Evolutionary conservation across 805 yeast species (phyloP), one percentile per base, ranked within the genome.

Genomic region (Ogataea zsoltii): DNA sequence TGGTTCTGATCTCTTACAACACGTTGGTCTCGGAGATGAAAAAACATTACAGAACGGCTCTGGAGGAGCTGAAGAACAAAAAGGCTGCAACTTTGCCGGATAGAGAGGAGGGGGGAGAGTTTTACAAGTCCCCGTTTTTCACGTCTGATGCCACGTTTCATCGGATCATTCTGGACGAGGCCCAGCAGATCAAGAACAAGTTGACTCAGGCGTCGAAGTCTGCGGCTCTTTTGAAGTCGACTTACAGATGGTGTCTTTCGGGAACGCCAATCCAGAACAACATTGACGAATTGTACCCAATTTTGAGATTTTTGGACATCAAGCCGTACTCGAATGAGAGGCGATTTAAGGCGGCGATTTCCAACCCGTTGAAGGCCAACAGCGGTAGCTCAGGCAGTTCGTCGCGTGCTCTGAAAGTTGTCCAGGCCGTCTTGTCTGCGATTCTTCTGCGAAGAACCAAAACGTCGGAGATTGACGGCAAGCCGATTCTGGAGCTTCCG

Each of bases 21-120:
- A 86, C 95, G 0, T 60, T 92, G 19, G 80, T 90, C 0, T 76
- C 82, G 1, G 97, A 92, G 61, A 81, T 77, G 72, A 85, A 83
- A 56, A 80, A 80, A 49, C 92, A 88, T 62, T 77, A 56, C 53
- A 62, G 60, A 3, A 49, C 65, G 54, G 67, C 79, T 60, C 31
- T 66, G 7, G 65, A 60, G 17, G 63, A 61, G 17, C 57, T 67
- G 4, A 50, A 46, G 17, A 56, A 54, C 18, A 59, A 55, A 7
- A 58, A 55, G 37, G 48, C 53, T 17, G 50, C 59, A 12, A 54
- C 62, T 7, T 53, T 70, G n/a, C 79, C 80, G 1, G 55, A 48
- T 9, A 36, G 48, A 13, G 62, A 54, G 2, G 51, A 62, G 7
- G 80, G 79, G 0, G 56, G 60, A 10, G 60, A 63, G 18, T 60